Evolutionary conservation across 345 rosid species (phyloP), one percentile per base, ranked within the genome.

Genomic region (Mercurialis annua): DNA sequence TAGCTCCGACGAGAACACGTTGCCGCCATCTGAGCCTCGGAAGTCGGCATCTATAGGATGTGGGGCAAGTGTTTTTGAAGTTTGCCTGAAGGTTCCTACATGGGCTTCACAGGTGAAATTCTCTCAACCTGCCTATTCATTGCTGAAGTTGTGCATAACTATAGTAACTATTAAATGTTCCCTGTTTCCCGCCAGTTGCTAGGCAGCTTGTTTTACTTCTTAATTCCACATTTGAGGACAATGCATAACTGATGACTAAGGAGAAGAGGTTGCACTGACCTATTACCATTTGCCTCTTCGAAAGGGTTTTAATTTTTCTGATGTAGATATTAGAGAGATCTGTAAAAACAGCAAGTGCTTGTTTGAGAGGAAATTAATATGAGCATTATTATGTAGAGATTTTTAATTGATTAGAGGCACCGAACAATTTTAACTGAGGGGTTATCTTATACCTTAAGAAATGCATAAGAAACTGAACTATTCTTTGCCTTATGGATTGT

Each of bases 71-170:
- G 97, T 92, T 43, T 88, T 85, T 81, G 98, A 95, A 92, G 96
- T 92, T 75, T 81, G 87, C 62, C 70, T 92, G 90, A 91, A 86
- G 79, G 93, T 95, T 74, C 96, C 99, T 43, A 67, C 96, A 64
- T 95, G 99, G 99, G 99, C 97, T 71, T 84, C 90, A 20, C 98
- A 92, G 98, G 99, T 94, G 76, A 75, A 58, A 61, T 61, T 70
- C 60, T 71, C 50, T 64, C 0, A n/a, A n/a, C 17, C 38, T 21
- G 14, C 51, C 56, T 46, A 17, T 36, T 5, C 36, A 4, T n/a
- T 24, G 17, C n/a, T 46, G 15, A 57, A 33, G 15, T 8, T 6
- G 17, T 7, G 12, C 42, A 33, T 10, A n/a, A n/a, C 34, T 55
- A 27, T 16, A 11, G 3, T 58, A n/a, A 40, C 26, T 8, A 62